These are phyloP conservation scores for Carallia pectinifolia DNA, from an alignment of 345 rosid genomes.

Conservation along the genomic window DNA sequence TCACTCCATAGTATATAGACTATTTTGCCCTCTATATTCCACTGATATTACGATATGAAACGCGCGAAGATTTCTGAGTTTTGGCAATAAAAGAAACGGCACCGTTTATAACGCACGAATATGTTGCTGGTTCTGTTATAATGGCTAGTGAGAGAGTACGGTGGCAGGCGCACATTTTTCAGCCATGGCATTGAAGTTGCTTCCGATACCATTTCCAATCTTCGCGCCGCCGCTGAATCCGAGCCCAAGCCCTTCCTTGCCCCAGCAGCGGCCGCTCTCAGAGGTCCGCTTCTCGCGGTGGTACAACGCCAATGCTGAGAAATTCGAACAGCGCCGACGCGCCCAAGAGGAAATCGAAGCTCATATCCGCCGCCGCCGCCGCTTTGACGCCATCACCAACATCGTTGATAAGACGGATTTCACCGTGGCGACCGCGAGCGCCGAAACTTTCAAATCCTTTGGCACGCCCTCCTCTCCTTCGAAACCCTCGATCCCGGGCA, in stretches of 20 bases:
- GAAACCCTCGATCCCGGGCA: conserved; percentile 67
- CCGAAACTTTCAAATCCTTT: conserved; percentile 47
- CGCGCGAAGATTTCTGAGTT: too few species aligned
- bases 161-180: not conserved
- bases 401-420: conserved; percentile 34
- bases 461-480: conserved; percentile 79
- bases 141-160: too few species aligned
- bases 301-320: conserved; percentile 69
- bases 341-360: conserved; percentile 62
- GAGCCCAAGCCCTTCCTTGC: conserved; percentile 2
- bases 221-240: conserved; percentile 41
- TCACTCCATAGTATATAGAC: too few species aligned
- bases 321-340: conserved; percentile 60
- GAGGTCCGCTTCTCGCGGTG: conserved; percentile 68
- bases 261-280: conserved; percentile 33
- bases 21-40: too few species aligned
- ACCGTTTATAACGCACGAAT: too few species aligned
- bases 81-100: too few species aligned
- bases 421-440: not conserved
- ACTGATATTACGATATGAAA: too few species aligned
- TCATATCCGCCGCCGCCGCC: conserved; percentile 60
- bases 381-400: conserved; percentile 51
- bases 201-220: conserved; percentile 52
- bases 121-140: too few species aligned
- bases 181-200: conserved; percentile 60